Evolutionary conservation across 805 yeast genomes (phyloP).

Genomic region (Yamadazyma phyllophila): DNA sequence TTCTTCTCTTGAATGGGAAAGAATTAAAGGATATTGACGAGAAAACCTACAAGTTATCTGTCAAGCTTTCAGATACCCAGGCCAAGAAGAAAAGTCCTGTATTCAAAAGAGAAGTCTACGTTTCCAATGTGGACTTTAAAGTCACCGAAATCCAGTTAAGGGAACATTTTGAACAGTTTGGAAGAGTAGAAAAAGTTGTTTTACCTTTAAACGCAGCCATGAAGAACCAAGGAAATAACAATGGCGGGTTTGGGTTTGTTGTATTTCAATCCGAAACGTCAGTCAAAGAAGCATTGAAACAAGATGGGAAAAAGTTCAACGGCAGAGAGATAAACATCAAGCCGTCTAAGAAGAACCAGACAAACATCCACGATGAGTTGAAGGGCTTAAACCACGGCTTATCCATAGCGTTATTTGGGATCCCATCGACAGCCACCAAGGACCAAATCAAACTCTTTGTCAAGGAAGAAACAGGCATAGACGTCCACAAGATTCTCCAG

Average conservation of each 20-base stretch:
- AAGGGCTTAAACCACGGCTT: conserved; percentile 16
- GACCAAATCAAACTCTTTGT: conserved; percentile 34
- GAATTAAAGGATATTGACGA: conserved; percentile 27
- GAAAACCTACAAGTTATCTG: conserved; percentile 42
- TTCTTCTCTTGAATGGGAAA: conserved; percentile 38
- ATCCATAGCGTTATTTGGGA: conserved; percentile 8
- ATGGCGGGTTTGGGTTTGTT: conserved; percentile 69
- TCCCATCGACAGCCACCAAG: conserved; percentile 10
- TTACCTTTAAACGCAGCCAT: conserved; percentile 44
- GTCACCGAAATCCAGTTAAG: conserved; percentile 39
- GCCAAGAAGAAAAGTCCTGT: conserved; percentile 18
- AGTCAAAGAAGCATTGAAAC: conserved; percentile 46
- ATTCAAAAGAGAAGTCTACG: conserved; percentile 13
- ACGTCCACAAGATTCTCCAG: not conserved
- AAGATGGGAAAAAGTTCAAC: conserved; percentile 41
- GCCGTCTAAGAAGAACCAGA: conserved; percentile 12
- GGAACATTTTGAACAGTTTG: conserved; percentile 46
- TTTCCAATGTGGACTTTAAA: conserved; percentile 45
- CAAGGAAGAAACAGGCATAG: conserved; percentile 1
- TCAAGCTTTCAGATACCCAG: conserved; percentile 54
- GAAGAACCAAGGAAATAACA: conserved; percentile 28
- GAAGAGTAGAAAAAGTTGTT: conserved; percentile 50
- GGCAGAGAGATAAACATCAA: conserved; percentile 50
- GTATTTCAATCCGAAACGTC: conserved; percentile 42
- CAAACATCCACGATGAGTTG: conserved; percentile 2